Evolutionary conservation across 208 protist species (phyloP).

Genomic region (Acanthamoeba healyi): DNA sequence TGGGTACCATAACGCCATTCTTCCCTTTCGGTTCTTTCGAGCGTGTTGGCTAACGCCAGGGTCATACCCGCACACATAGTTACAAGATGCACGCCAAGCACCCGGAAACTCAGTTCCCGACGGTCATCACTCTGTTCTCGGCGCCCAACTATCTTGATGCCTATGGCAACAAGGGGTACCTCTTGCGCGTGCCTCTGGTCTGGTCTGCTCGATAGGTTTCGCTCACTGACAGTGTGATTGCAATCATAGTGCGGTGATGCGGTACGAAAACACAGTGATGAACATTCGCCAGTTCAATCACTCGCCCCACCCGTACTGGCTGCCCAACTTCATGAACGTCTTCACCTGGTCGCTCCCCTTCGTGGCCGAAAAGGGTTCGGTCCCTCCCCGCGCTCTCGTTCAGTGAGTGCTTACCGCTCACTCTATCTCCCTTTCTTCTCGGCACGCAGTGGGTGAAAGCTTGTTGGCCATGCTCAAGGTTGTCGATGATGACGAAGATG

Average conservation of each 20-base stretch:
- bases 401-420: not conserved
- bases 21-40: too few species aligned
- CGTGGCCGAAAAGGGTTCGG: constrained; percentile 95
- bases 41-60: too few species aligned
- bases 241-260: constrained; percentile 78
- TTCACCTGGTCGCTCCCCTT: constrained; percentile 98
- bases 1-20: constrained; percentile 74
- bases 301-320: constrained; percentile 97
- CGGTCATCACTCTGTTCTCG: constrained; percentile 97
- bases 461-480: constrained; percentile 92
- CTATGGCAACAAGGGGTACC: constrained; percentile 96
- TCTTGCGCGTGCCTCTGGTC: too few species aligned
- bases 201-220: too few species aligned
- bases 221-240: not conserved
- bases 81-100: constrained; percentile 96
- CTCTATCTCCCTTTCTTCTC: not conserved
- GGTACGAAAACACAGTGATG: constrained; percentile 96
- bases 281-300: constrained; percentile 98
- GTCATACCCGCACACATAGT: not conserved
- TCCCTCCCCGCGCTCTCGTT: not conserved
- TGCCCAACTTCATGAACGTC: constrained; percentile 98
- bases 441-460: constrained; percentile 90
- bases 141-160: constrained; percentile 98
- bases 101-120: constrained; percentile 93
- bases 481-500: constrained; percentile 88